A percentile compares a stretch with the other conserved stretches of the same genome.
These are phyloP conservation scores for Pleurotus cornucopiae DNA, from an alignment of 768 basidiomycete genomes.

Conservation along the genomic window DNA sequence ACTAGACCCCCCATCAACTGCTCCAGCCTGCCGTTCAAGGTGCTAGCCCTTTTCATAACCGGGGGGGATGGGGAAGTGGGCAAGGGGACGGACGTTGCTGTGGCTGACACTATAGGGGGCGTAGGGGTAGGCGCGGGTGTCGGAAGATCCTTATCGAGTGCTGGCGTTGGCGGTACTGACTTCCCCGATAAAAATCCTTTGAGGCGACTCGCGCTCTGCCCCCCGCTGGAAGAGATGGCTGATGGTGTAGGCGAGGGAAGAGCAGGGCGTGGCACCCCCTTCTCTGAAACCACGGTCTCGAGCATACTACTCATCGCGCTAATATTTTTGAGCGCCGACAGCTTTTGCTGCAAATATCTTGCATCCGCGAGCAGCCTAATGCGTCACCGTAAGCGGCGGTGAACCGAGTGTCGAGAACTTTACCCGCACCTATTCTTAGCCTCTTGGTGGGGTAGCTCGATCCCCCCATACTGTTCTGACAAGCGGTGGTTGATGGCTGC, in stretches of 20 bases:
- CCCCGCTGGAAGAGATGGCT: constrained; percentile 24
- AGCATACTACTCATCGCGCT: constrained; percentile 72
- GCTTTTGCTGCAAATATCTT: constrained; percentile 68
- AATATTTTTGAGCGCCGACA: constrained; percentile 72
- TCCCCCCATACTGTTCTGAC: constrained; percentile 77
- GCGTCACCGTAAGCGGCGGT: constrained; percentile 6
- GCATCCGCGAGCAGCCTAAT: constrained; percentile 78
- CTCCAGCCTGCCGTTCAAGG: constrained; percentile 5
- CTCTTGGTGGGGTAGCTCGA: constrained; percentile 78
- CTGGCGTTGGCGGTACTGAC: constrained; percentile 15
- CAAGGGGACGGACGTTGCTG: constrained; percentile 20
- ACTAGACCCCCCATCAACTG: constrained; percentile 5
- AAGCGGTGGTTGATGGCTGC: constrained; percentile 89
- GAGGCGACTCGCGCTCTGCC: constrained; percentile 39
- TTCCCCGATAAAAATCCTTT: constrained; percentile 40
- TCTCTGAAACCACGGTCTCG: constrained; percentile 82
- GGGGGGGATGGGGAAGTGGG: neutral
- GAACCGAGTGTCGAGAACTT: no score
- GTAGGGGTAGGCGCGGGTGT: constrained; percentile 14
- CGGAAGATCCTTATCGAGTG: constrained; percentile 32
- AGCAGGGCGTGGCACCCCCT: constrained; percentile 43
- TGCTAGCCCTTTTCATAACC: constrained; percentile 3
- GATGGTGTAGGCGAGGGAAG: constrained; percentile 19
- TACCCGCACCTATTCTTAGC: constrained; percentile 77
- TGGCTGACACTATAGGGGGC: no score